A percentile compares a stretch with the other conserved stretches of the same genome.
Conservation (phyloP, 2,329 filamentous ascomycete species). For the Pestalotiopsis sp. region DNA sequence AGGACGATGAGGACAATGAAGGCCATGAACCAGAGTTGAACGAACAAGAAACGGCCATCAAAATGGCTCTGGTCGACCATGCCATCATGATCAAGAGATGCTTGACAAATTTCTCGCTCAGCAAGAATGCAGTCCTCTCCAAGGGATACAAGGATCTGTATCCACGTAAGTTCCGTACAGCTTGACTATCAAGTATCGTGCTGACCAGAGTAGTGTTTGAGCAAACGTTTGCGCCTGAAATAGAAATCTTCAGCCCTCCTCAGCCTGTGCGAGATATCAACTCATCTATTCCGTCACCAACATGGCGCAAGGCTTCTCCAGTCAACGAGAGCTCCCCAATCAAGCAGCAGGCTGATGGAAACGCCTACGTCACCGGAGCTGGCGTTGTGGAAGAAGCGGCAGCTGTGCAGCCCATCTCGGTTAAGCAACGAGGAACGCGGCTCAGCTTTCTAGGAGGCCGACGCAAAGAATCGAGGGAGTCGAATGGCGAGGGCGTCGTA, state of each 20-base stretch:
- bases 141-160: conserved; percentile 62
- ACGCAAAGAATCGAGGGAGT: conserved; percentile 43
- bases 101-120: conserved; percentile 68
- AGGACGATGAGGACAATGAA: conserved; percentile 43
- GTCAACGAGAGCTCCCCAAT: conserved; percentile 27
- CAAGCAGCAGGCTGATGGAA: conserved; percentile 21
- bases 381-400: conserved; percentile 51
- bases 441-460: conserved; percentile 60
- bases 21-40: conserved; percentile 47
- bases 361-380: conserved; percentile 25
- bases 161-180: conserved; percentile 55
- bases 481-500: conserved; percentile 25
- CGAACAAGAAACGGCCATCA: conserved; percentile 75
- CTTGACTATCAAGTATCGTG: conserved; percentile 15
- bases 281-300: conserved; percentile 45
- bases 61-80: conserved; percentile 86
- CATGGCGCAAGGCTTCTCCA: conserved; percentile 36
- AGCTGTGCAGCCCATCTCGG: conserved; percentile 51
- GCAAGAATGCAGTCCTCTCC: conserved; percentile 60
- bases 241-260: conserved; percentile 61
- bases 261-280: conserved; percentile 42
- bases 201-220: conserved; percentile 55
- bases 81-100: conserved; percentile 86
- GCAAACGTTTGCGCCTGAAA: conserved; percentile 65
- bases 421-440: conserved; percentile 54